A percentile compares a stretch with the other conserved stretches of the same genome.
phyloP scores from a whole-genome alignment of 371 early-diverging fungal species.

The Cladochytrium tenue region DNA sequence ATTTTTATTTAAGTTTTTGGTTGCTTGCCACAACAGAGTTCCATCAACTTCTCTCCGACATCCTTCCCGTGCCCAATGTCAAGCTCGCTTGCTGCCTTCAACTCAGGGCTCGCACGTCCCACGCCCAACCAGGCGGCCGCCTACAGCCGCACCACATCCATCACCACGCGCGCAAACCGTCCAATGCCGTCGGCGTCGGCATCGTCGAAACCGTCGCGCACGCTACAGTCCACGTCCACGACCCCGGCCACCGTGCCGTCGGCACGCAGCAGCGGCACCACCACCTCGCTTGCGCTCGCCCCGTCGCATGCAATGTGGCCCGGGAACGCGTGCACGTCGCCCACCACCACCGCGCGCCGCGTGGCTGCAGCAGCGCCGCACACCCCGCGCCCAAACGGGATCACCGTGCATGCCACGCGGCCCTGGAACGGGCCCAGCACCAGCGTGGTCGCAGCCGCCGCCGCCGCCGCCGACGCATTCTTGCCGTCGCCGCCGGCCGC shows the following conservation, averaged over 20 bases:
- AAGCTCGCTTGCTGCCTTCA: too few relatives aligned
- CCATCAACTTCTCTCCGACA: too few relatives aligned
- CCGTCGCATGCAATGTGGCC: conserved; percentile 94
- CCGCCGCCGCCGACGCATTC: conserved; percentile 9
- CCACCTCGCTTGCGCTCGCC: conserved; percentile 83
- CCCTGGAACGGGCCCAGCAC: conserved; percentile 92
- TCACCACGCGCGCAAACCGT: conserved; percentile 51
- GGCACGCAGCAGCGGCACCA: conserved; percentile 72
- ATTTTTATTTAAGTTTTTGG: too few relatives aligned
- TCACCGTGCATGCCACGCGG: conserved; percentile 83
- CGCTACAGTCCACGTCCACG: conserved; percentile 83
- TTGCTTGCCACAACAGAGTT: too few relatives aligned
- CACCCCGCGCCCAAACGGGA: conserved; percentile 81
- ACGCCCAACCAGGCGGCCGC: too few relatives aligned
- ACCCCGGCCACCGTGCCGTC: conserved; percentile 70
- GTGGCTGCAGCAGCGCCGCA: conserved; percentile 79
- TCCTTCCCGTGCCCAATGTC: too few relatives aligned
- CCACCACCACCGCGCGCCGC: conserved; percentile 61
- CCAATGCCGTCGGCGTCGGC: conserved; percentile 74
- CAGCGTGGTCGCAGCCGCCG: conserved; percentile 29
- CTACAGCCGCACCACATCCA: conserved; percentile 2
- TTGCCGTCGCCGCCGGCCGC: not conserved
- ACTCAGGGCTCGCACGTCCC: too few relatives aligned
- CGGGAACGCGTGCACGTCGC: conserved; percentile 79
- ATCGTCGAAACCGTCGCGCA: conserved; percentile 72